These are phyloP conservation scores for Hypoxylon rickii DNA, from an alignment of 495 filamentous ascomycete species.

Conservation along the genomic window DNA sequence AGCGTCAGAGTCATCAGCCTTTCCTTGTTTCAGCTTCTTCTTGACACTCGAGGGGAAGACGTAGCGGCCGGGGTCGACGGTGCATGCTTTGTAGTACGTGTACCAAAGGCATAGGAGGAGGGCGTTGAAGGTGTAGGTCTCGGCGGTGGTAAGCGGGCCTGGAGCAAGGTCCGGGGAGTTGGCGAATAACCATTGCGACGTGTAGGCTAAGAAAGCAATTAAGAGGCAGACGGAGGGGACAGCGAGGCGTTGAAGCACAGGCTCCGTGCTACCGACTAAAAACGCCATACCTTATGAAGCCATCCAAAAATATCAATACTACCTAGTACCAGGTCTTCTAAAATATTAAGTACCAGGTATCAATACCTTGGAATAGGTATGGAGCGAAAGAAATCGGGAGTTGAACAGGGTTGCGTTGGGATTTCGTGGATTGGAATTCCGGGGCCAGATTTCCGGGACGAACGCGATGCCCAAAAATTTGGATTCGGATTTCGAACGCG, in stretches of 20 bases:
- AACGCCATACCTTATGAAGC: constrained; percentile 33
- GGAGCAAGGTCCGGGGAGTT: constrained; percentile 63
- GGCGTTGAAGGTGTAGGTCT: constrained; percentile 74
- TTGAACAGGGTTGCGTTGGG: constrained; percentile 8
- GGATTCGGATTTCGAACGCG: constrained; percentile 17
- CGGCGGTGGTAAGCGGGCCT: constrained; percentile 61
- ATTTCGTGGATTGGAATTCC: no score
- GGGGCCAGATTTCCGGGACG: constrained; percentile 4
- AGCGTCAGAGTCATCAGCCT: constrained; percentile 3
- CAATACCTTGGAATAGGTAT: no score
- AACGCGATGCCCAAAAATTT: constrained; percentile 12
- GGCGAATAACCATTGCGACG: constrained; percentile 81
- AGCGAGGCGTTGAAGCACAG: constrained; percentile 54
- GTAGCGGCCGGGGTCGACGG: constrained; percentile 73
- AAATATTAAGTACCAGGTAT: no score
- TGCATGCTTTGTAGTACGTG: constrained; percentile 77
- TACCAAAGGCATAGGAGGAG: constrained; percentile 75
- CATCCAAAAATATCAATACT: constrained; percentile 11
- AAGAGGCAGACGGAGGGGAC: constrained; percentile 69
- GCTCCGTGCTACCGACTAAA: constrained; percentile 35
- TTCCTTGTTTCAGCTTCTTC: constrained; percentile 17
- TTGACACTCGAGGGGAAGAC: constrained; percentile 37
- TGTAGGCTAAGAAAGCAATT: constrained; percentile 80
- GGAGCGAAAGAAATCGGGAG: no score
- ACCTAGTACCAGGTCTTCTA: no score